These are phyloP conservation scores for Lichenothelia convexa DNA, from an alignment of 495 filamentous ascomycete genomes.

Conservation along the genomic window DNA sequence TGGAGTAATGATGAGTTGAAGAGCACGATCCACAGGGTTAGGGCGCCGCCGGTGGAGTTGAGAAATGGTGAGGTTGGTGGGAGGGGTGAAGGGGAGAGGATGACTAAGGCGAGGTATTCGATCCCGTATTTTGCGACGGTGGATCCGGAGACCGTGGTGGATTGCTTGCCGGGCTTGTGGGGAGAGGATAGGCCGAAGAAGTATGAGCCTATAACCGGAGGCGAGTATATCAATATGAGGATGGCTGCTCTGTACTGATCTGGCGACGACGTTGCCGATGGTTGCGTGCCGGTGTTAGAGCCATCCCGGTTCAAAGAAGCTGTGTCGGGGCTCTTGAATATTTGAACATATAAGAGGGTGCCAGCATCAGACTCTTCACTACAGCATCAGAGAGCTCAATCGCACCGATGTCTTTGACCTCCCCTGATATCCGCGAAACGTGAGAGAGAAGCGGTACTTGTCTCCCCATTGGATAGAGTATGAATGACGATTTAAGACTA, in stretches of 20 bases:
- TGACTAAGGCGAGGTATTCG: constrained; percentile 37
- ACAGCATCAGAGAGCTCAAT: no score
- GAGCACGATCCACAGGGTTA: background rate
- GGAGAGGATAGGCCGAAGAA: constrained; percentile 16
- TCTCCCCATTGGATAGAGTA: no score
- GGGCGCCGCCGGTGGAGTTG: background rate
- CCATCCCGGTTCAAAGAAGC: no score
- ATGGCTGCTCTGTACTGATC: constrained; percentile 19
- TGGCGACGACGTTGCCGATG: no score
- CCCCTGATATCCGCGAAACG: no score
- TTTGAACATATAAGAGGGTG: no score
- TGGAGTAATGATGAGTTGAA: constrained; percentile 37
- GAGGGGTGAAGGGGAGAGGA: constrained; percentile 14
- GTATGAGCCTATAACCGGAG: constrained; percentile 18
- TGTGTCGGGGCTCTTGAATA: no score
- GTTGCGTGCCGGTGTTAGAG: no score
- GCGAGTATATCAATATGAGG: constrained; percentile 18
- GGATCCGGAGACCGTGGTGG: constrained; percentile 34
- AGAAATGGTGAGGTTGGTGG: constrained; percentile 10
- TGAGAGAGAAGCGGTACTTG: no score
- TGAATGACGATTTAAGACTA: no score
- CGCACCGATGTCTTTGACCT: constrained; percentile 1
- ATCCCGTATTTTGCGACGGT: constrained; percentile 45
- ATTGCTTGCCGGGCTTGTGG: constrained; percentile 35
- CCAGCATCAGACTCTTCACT: no score